phyloP scores from a whole-genome alignment of 177 flowering plant genomes.

The Vitis hybrid region DNA sequence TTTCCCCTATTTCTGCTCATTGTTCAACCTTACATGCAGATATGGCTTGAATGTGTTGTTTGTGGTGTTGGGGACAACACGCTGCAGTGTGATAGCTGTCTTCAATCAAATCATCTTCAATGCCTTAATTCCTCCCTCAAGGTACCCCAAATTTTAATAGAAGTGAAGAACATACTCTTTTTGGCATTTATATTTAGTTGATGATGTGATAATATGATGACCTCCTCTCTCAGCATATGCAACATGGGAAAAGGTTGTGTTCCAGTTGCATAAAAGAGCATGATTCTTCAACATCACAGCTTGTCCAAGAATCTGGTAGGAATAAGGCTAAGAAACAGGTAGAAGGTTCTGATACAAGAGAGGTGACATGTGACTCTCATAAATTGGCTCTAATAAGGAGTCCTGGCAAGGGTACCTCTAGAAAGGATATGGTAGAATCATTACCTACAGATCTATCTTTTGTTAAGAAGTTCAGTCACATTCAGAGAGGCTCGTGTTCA shows the following conservation, averaged over 20 bases:
- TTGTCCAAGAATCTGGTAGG: conserved; percentile 10
- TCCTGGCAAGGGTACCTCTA: conserved; percentile 8
- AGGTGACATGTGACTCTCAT: neutral
- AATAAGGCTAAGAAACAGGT: conserved; percentile 2
- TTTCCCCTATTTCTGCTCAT: neutral
- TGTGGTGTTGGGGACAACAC: conserved; percentile 3
- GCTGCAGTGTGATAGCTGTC: conserved; percentile 6
- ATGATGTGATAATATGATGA: neutral
- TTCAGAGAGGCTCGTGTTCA: conserved; percentile 7
- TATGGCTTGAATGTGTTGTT: neutral
- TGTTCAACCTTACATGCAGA: neutral
- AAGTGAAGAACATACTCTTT: neutral
- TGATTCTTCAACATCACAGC: conserved; percentile 7
- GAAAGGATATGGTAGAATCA: conserved; percentile 7
- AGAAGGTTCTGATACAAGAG: conserved; percentile 9
- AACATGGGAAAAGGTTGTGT: conserved; percentile 9
- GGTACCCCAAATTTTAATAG: conserved; percentile 1
- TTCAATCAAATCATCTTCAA: conserved; percentile 11
- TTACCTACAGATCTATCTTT: conserved; percentile 7
- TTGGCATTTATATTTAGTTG: neutral
- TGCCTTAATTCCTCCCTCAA: conserved; percentile 5
- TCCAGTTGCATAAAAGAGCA: conserved; percentile 8
- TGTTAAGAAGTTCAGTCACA: conserved; percentile 9
- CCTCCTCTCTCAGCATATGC: neutral
- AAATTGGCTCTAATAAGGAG: conserved; percentile 1